Base-by-base conservation (phyloP, 2,329 filamentous ascomycete genomes). In the Teratosphaeria nubilosa region DNA sequence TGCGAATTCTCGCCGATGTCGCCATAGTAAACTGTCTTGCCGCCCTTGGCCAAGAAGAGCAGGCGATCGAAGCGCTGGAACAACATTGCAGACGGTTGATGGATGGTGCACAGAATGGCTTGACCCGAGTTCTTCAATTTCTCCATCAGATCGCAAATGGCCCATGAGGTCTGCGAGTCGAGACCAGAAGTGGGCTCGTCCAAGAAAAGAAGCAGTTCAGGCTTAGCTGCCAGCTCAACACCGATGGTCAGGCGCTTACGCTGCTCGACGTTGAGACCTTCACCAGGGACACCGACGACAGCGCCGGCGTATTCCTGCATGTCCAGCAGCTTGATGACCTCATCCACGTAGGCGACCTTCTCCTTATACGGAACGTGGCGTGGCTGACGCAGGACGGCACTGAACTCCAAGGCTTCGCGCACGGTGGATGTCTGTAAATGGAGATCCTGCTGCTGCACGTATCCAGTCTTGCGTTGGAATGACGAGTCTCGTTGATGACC, bases 141-240 rank as follows among this genome's bases (percentile, higher is more conserved):
- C 74, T 95, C 87, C 48, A 97, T 82, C 11, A 96, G 82, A 71
- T 90, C 86, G 52, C 91, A 81, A 70, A 96, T 96, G 63, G 90
- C 88, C 90, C 90, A 96, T 0, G 91, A 92, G 1, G 91, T 95
- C 73, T 96, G 91, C 69, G 85, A 90, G 74, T 96, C 92, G 22
- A 96, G 84, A 78, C 92, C 92, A 30, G 91, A 96, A 3, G 91
- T 96, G 14, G 92, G 92, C 74, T 97, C 92, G 67, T 97, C 92
- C 45, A 96, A 84, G 77, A 96, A 96, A 53, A 96, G 83, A 61
- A 96, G 80, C 56, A 96, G 80, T 48, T 90, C 86, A 5, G 92
- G 92, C 76, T 94, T 96, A 6, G 92, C 92, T 50, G 90, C 91
- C 25, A 97, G 81, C 72, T 97, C 92, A n/a, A 97, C 91, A 74